Evolutionary conservation across 352 stramenopile genomes (phyloP).

Genomic region (Pythium volutum): DNA sequence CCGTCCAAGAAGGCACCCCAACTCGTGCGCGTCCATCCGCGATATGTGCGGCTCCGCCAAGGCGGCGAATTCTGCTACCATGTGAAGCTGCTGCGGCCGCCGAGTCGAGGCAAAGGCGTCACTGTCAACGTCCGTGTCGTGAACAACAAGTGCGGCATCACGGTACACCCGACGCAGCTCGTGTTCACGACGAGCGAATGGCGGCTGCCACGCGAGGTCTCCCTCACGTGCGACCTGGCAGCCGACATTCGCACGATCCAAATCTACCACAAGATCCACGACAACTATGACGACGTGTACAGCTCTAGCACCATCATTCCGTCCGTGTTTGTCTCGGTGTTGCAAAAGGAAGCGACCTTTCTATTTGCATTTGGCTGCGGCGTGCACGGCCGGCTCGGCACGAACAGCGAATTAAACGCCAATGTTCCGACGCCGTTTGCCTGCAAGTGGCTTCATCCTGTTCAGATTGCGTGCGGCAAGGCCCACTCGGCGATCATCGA

Average conservation of each 20-base stretch:
- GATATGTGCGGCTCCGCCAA: conserved; percentile 61
- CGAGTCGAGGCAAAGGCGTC: conserved; percentile 50
- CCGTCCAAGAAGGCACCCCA: conserved; percentile 31
- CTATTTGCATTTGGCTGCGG: conserved; percentile 69
- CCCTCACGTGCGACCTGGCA: conserved; percentile 38
- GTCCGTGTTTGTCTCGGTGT: conserved; percentile 64
- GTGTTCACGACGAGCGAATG: conserved; percentile 56
- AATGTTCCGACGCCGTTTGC: conserved; percentile 50
- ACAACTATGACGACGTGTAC: conserved; percentile 51
- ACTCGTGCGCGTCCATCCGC: conserved; percentile 50
- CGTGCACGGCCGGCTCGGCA: conserved; percentile 50
- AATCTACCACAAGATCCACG: conserved; percentile 71
- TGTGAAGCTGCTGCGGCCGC: conserved; percentile 47
- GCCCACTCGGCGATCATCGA: conserved; percentile 71
- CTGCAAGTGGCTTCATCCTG: conserved; percentile 61
- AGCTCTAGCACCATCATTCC: conserved; percentile 42
- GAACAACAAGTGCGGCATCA: conserved; percentile 63
- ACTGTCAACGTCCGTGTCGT: conserved; percentile 62
- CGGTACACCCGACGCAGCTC: conserved; percentile 39
- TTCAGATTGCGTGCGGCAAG: conserved; percentile 66
- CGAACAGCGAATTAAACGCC: conserved; percentile 41
- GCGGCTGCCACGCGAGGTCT: conserved; percentile 43
- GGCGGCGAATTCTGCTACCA: conserved; percentile 62
- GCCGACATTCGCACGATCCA: conserved; percentile 59
- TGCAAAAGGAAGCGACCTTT: conserved; percentile 71